A percentile compares a stretch with the other conserved stretches of the same genome.
Evolutionary conservation across 2,329 filamentous ascomycete species (phyloP).

Genomic region (Metarhizium brunneum): DNA sequence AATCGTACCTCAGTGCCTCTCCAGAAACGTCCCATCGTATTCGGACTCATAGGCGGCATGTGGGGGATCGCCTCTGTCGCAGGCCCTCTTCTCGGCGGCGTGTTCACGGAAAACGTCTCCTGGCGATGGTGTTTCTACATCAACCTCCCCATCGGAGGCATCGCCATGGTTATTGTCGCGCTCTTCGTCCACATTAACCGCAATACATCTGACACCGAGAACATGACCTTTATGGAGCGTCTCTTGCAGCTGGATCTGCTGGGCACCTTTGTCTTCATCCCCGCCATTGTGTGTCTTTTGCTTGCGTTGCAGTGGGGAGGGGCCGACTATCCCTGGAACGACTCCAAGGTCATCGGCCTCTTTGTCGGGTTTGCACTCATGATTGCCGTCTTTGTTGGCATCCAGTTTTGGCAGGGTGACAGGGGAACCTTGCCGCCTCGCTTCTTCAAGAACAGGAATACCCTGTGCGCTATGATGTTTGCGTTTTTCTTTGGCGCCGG

Average conservation of each 20-base stretch:
- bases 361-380: conserved; percentile 39
- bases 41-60: conserved; percentile 45
- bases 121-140: conserved; percentile 46
- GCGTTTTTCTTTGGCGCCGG: conserved; percentile 38
- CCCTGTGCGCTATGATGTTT: conserved; percentile 33
- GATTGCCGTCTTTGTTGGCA: conserved; percentile 34
- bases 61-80: conserved; percentile 45
- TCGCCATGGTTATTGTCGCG: conserved; percentile 38
- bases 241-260: conserved; percentile 38
- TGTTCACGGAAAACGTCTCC: conserved; percentile 36
- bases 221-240: conserved; percentile 24
- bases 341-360: conserved; percentile 38
- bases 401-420: conserved; percentile 34
- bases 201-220: conserved; percentile 22
- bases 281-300: conserved; percentile 41
- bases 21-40: conserved; percentile 42
- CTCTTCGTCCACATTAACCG: conserved; percentile 34
- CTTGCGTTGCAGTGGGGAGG: conserved; percentile 51
- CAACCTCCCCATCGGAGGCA: conserved; percentile 36
- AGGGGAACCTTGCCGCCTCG: conserved; percentile 36
- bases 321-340: conserved; percentile 39
- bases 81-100: conserved; percentile 41
- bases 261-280: conserved; percentile 41
- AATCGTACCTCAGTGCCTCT: conserved; percentile 33
- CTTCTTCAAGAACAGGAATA: conserved; percentile 33